Base-by-base conservation (phyloP, 768 basidiomycete species). In the Mrakia frigida region DNA sequence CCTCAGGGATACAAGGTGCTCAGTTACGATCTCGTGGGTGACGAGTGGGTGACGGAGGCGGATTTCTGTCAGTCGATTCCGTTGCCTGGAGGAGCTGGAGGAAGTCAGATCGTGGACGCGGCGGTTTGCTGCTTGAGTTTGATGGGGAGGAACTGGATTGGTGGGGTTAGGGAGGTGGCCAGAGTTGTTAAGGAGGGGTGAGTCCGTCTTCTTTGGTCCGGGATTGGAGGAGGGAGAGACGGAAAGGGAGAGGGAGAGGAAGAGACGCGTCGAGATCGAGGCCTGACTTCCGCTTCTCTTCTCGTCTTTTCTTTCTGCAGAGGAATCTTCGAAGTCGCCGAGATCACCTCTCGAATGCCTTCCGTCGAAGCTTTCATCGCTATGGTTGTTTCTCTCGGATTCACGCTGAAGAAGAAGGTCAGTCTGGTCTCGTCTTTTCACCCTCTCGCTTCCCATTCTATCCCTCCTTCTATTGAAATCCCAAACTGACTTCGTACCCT, bases 141-240 rank as follows among this genome's bases (percentile, higher is more conserved):
- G 78, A 99, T 99, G 97, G 92, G 92, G 43, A 91, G 90, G 23
- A 98, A 99, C 82, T 99, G 97, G 97, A 88, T 92, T n/a, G 87
- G 86, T 63, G 93, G 93, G 80, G 87, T 98, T 37, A 87, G 91
- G 37, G 95, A 99, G 82, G 91, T 92, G 11, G 92, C 92, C 89
- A 86, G 97, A 79, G 88, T 98, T 56, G 85, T 98, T 53, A 91
- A 89, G 82, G 83, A 87, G n/a, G 88, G 88, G 96, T 96, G 80
- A 80, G 90, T 85, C 4, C 41, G 11, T 43, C 16, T 6, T 74
- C 41, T 41, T 25, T 46, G 63, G 76, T 74, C 63, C 21, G 46
- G 46, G 46, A 4, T 50, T 21, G 46, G 6, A 37, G 41, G 46
- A 39, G 21, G 65, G 11, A 11, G 2, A 9, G 16, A 37, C 9